Percentiles rank a stretch among this genome's conserved stretches.
Evolutionary conservation across 441 rosid genomes (phyloP).

Genomic region (Gossypium davidsonii): DNA sequence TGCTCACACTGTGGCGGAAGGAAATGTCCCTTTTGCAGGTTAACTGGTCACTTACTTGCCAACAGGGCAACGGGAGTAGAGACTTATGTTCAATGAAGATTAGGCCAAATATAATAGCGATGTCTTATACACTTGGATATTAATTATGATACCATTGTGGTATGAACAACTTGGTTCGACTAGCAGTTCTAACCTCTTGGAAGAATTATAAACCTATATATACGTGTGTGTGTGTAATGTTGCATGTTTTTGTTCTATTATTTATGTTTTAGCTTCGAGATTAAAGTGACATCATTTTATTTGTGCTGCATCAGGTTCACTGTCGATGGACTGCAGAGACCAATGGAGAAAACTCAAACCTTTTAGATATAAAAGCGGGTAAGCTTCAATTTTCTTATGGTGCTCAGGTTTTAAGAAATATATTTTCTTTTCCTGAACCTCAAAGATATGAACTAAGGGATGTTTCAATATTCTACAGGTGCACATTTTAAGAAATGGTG

Average conservation of each 20-base stretch:
- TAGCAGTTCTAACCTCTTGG: background rate
- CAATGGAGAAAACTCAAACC: constrained; percentile 51
- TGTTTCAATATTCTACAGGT: constrained; percentile 39
- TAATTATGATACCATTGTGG: background rate
- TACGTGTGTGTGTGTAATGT: background rate
- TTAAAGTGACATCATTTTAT: background rate
- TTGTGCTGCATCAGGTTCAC: constrained; percentile 59
- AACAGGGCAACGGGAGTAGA: background rate
- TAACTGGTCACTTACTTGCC: background rate
- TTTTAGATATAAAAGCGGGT: constrained; percentile 80
- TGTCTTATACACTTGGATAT: background rate
- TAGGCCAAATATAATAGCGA: background rate
- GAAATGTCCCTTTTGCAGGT: background rate
- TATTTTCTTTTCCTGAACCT: background rate
- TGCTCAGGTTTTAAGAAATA: background rate
- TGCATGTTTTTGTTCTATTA: background rate
- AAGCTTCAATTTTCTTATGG: constrained; percentile 26
- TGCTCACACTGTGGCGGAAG: background rate
- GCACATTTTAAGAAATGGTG: constrained; percentile 99
- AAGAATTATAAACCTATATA: background rate
- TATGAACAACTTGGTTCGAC: background rate
- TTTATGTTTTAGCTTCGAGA: background rate
- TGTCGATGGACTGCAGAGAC: constrained; percentile 77
- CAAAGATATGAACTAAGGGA: background rate
- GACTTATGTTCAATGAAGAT: background rate